Evolutionary conservation across 345 rosid genomes (phyloP), one percentile per base, ranked within the genome.

Genomic region (Eucalyptus cladocalyx): DNA sequence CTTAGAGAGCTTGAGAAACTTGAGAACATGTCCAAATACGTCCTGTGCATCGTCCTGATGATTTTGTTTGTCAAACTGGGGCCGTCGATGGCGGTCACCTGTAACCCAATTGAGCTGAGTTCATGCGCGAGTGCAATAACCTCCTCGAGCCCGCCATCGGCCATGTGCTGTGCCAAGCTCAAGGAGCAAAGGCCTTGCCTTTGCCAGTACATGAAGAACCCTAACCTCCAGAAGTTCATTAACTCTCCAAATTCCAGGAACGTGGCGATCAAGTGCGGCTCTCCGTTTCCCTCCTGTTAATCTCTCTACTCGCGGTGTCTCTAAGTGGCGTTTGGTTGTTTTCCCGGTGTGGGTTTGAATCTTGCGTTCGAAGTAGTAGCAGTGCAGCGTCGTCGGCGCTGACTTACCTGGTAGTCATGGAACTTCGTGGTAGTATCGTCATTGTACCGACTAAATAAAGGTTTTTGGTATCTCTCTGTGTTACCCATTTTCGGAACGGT

Each of bases 151-250:
- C 88, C 88, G 48, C 97, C 99, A 50, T 92, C 99, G 3, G 88
- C 88, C 8, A 51, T 87, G 81, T 97, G 99, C 92, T 97, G 99
- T 92, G 90, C 89, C 86, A 97, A 94, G 94, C 95, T 97, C 89
- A 96, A 90, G 88, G 95, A 95, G 34, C 99, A 97, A 91, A 94
- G 91, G 92, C 99, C 99, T 88, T 97, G 99, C 76, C 96, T 97
- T 50, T 97, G 99, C 94, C 93, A 94, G 47, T 97, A 97, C 93
- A 92, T 96, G 87, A 93, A 90, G 90, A 93, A 97, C 89, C 99
- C 98, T 0, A 95, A 88, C 65, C 94, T 97, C 58, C 92, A 92
- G 92, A 94, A 93, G 72, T 93, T 95, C 54, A 91, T 97, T 42
- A 95, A 95, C 93, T 93, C 97, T 56, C 96, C 98, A 37, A 97